Evolutionary conservation across 768 basidiomycete species (phyloP), one percentile per base, ranked within the genome.

Genomic region (Suillus lakei): DNA sequence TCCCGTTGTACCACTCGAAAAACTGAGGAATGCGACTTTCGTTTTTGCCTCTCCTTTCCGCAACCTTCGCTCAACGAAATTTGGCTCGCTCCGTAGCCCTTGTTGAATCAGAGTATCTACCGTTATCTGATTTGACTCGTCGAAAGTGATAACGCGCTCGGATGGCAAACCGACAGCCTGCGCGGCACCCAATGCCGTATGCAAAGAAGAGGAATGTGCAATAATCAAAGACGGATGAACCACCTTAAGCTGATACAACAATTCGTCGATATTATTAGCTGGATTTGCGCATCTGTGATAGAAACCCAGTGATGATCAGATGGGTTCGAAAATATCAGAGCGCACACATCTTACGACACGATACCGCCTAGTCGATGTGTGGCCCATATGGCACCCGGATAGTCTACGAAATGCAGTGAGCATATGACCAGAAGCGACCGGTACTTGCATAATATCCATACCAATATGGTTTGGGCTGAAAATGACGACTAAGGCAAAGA

Each of bases 1-100:
- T 73, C 90, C 90, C 18, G 91, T 92, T 28, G 91, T 92, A 9
- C 91, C 91, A 67, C 90, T 91, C 1, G 91, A 92, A 68, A 92
- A 90, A 61, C 83, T 85, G 62, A 92, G 77, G 69, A 91, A 88
- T 6, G 91, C 91, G 16, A 92, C 65, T 51, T 86, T 84, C 15
- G 79, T 84, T 71, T 82, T 87, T 30, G 81, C 86, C 74, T 90
- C 90, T 12, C 89, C 91, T 15, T 81, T 80, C 30, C 71, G 68
- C 48, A 91, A 79, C 36, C 70, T 77, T 23, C 78, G 76, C 62
- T 89, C 85, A 32, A 73, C 71, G 69, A 85, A 90, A 63, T 68
- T 72, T 69, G 67, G 78, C 66, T 50, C 75, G 68, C 65, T 71
- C 68, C 64, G 69, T 70, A 71, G 70, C 10, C 83, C 75, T 65